Evolutionary conservation across 352 stramenopile species (phyloP), one percentile per base, ranked within the genome.

Genomic region (Globisporangium cylindrosporum): DNA sequence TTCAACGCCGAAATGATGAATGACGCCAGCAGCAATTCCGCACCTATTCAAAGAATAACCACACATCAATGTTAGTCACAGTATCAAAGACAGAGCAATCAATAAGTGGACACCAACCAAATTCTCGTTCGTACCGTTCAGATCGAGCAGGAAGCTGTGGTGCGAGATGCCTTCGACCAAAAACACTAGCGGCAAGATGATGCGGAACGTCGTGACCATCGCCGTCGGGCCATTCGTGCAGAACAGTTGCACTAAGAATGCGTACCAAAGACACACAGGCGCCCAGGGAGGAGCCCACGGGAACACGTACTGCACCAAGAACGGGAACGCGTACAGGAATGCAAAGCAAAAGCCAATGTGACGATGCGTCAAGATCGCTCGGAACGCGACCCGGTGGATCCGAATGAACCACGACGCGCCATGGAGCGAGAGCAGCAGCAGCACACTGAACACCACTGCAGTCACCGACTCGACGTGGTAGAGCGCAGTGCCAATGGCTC

Each of bases 221-320:
- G 89, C 86, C 0, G 87, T 90, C 10, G 89, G 70, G 1, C 88
- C 88, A 24, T 86, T 92, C 34, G 88, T 93, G 61, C 88, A 95
- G 62, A 95, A 95, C 10, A 96, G 71, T 64, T 97, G 89, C 22
- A 95, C 86, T 15, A 97, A 74, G 71, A 97, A 97, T 18, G 89
- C 88, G 58, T 97, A 97, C 89, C 89, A 97, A 1, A 97, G 81
- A 56, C 89, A 97, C 27, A 97, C 89, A 0, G 89, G 88, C 0
- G 86, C 89, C 89, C 89, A 97, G 58, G 89, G 89, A 57, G 89
- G 89, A 0, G 89, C 89, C 89, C 89, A 97, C 20, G 89, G 85
- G 59, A 97, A 92, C 29, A 95, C 84, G 62, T 95, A 92, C 66
- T 94, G 84, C 43, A 97, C 88, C 7, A 97, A 72, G 56, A 91